Evolutionary conservation across 495 filamentous ascomycete species (phyloP).

Genomic region (Aspergillus biplanus): DNA sequence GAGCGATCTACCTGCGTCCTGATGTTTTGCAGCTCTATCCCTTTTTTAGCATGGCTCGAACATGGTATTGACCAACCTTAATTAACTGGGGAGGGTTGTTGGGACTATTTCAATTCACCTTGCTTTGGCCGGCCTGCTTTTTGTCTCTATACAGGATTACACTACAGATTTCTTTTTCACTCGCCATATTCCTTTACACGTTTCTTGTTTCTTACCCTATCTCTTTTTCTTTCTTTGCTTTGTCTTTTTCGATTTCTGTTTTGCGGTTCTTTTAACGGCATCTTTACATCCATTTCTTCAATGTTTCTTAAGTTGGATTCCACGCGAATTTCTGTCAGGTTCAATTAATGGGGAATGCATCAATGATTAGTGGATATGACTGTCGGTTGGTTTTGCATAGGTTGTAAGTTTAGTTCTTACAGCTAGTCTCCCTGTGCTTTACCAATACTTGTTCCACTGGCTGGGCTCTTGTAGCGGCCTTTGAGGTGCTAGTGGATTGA

Average conservation of each 20-base stretch:
- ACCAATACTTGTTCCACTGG: background rate
- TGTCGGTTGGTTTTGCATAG: constrained; percentile 13
- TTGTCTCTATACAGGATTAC: constrained; percentile 32
- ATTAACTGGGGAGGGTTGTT: constrained; percentile 28
- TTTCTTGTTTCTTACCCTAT: constrained; percentile 28
- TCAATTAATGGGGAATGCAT: constrained; percentile 47
- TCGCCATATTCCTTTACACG: constrained; percentile 4
- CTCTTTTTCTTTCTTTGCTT: constrained; percentile 33
- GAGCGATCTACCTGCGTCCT: constrained; percentile 6
- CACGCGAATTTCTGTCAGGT: constrained; percentile 39
- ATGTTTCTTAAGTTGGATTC: constrained; percentile 49
- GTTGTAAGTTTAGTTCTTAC: constrained; percentile 10
- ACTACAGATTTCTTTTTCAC: constrained; percentile 12
- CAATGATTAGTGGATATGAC: constrained; percentile 25
- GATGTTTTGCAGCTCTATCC: constrained; percentile 13
- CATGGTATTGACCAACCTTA: constrained; percentile 19
- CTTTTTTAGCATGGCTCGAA: constrained; percentile 14
- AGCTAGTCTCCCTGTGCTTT: constrained; percentile 5
- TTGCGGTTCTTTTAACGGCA: constrained; percentile 25
- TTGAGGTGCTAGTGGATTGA: background rate
- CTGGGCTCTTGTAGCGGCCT: background rate
- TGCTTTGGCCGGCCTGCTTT: constrained; percentile 47
- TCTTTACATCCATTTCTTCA: constrained; percentile 36
- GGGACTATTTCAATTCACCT: constrained; percentile 29
- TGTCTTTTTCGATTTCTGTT: constrained; percentile 29